These are phyloP conservation scores for Venturia pyrina DNA, from an alignment of 2,329 filamentous ascomycete genomes.

Conservation along the genomic window DNA sequence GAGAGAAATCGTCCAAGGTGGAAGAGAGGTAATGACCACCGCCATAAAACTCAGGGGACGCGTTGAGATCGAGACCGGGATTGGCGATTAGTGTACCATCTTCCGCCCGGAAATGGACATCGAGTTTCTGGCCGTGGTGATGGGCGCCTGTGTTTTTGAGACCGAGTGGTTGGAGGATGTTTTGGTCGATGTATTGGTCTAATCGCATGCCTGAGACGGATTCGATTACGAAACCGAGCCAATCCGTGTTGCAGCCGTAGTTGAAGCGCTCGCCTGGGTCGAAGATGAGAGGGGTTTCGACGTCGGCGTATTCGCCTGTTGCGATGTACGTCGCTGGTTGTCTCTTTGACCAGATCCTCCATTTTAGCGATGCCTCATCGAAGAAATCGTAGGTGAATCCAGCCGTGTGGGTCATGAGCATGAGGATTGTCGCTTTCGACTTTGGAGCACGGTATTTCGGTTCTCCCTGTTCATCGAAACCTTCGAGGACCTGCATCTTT, in stretches of 20 bases:
- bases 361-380: slow-evolving; percentile 39
- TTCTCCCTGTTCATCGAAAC: slow-evolving; percentile 16
- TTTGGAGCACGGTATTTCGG: slow-evolving; percentile 25
- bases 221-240: slow-evolving; percentile 39
- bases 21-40: slow-evolving; percentile 7
- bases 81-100: background rate
- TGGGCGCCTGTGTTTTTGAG: slow-evolving; percentile 17
- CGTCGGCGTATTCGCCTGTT: background rate
- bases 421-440: slow-evolving; percentile 38
- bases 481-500: slow-evolving; percentile 29
- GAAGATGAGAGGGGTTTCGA: background rate
- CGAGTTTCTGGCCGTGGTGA: background rate
- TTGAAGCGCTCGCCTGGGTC: slow-evolving; percentile 5
- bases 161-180: slow-evolving; percentile 37
- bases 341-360: slow-evolving; percentile 13
- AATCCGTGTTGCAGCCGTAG: slow-evolving; percentile 32
- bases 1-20: slow-evolving; percentile 18
- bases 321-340: background rate
- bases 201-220: slow-evolving; percentile 32
- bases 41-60: background rate
- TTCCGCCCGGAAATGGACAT: background rate
- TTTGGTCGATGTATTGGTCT: slow-evolving; percentile 35
- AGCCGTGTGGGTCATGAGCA: slow-evolving; percentile 41
- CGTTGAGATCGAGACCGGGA: background rate
- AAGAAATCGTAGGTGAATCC: slow-evolving; percentile 46